Conservation (phyloP, 73 alveolate species). For the Uronychia setigera region DNA sequence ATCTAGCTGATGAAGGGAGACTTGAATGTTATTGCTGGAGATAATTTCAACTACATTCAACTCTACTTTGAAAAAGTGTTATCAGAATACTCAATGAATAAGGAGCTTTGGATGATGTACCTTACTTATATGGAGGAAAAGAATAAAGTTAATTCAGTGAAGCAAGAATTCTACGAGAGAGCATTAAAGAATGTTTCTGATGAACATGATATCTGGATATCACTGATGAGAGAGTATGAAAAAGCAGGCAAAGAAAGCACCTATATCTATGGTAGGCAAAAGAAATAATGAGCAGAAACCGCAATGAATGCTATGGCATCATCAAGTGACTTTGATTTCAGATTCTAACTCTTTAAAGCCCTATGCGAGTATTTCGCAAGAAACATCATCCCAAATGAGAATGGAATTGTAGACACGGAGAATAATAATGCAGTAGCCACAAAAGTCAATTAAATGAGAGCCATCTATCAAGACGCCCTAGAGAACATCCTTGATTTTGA, state of each 20-base stretch:
- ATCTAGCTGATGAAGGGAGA: slow-evolving; percentile 7
- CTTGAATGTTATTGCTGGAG: slow-evolving; percentile 20
- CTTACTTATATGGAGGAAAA: slow-evolving; percentile 27
- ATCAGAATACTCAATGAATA: slow-evolving; percentile 14
- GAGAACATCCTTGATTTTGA: slow-evolving; percentile 13
- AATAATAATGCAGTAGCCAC: background rate
- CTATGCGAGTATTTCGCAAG: slow-evolving; percentile 33
- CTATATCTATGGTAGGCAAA: background rate
- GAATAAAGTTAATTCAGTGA: slow-evolving; percentile 19
- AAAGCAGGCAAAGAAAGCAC: slow-evolving; percentile 10
- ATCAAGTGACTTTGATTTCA: slow-evolving; percentile 3
- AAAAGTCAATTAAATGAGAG: slow-evolving; percentile 29
- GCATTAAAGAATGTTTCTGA: slow-evolving; percentile 34
- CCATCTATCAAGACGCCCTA: slow-evolving; percentile 18
- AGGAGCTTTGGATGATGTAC: slow-evolving; percentile 33
- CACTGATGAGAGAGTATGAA: slow-evolving; percentile 43
- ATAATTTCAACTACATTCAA: slow-evolving; percentile 43
- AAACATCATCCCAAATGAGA: background rate
- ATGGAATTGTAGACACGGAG: background rate
- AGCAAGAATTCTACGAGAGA: slow-evolving; percentile 16
- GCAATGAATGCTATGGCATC: background rate
- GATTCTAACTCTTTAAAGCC: slow-evolving; percentile 14
- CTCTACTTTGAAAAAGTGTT: slow-evolving; percentile 35
- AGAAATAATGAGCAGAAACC: background rate
- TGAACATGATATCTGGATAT: slow-evolving; percentile 24